Evolutionary conservation across 2,329 filamentous ascomycete genomes (phyloP), one percentile per base, ranked within the genome.

Genomic region (Boeremia lycopersici): DNA sequence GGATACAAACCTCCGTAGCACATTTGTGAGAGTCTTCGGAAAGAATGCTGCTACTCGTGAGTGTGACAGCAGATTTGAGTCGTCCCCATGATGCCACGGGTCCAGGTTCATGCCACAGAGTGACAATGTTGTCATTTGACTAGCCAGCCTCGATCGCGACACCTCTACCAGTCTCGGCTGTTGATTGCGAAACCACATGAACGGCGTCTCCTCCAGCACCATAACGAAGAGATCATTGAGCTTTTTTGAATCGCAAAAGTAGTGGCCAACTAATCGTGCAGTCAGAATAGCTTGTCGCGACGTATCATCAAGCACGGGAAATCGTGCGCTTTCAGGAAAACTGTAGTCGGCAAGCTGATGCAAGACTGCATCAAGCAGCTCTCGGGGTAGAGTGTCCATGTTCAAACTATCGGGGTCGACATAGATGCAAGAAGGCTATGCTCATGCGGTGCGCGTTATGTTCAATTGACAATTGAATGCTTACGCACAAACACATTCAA

Each of bases 331-430:
- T 3, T 33, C 11, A n/a, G 45, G 42, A n/a, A 53, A 41, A 12
- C 48, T 13, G 19, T 54, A 40, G 10, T 15, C 42, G 4, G 36
- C 33, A 15, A 59, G 52, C 11, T 54, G 34, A 3, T 23, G 17
- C 7, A 57, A 11, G 10, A 57, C 35, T 2, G 29, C 15, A 23
- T 62, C 53, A 11, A 62, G 30, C 7, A 51, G 50, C 29, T 62
- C 57, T 12, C 12, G 48, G 31, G 54, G 48, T 12, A 62, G 8
- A 12, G n/a, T 38, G 13, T 56, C 17, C 60, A 60, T 60, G 13
- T 2, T 45, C 40, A n/a, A 29, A 33, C 5, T 33, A 3, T 9
- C 5, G 23, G 17, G 5, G 13, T 17, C 25, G 29, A 23, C 35
- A 13, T 8, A 13, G 7, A 25, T 12, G 12, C 10, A 31, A 10